Evolutionary conservation across 2,329 filamentous ascomycete genomes (phyloP), one percentile per base, ranked within the genome.

Genomic region (Didymosphaeria variabile): DNA sequence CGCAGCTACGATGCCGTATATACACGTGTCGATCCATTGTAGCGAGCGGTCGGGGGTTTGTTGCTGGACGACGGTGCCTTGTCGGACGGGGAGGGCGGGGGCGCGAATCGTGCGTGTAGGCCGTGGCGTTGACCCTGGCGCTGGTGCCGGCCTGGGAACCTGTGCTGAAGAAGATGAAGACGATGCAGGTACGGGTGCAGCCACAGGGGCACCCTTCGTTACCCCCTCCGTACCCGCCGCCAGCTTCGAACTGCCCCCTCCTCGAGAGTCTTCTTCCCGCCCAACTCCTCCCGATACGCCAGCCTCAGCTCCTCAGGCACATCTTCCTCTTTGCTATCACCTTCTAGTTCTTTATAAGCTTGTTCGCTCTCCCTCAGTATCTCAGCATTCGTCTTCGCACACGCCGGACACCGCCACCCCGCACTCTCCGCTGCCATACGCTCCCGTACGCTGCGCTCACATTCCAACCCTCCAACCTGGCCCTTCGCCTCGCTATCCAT

Each of bases 401-500:
- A 98, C 0, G 82, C 84, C 0, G 83, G 74, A 78, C 95, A 98
- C 56, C 80, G 86, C 85, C 89, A 97, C 0, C 68, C 73, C 0
- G 79, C 78, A 62, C 89, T 93, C 71, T 90, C 87, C 50, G 75
- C 81, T 5, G 95, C 95, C 70, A 95, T 86, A 49, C 86, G 82
- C 70, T 85, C 85, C 57, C 94, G 83, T 54, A 91, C 87, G 5
- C 83, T 65, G 19, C 67, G 88, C 29, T 82, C 87, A 3, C 90
- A 90, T 67, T 97, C 94, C 70, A 98, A 83, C 0, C 95, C 95
- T 13, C 95, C 95, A 1, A 99, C 83, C 81, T 98, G 95, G 0
- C 95, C 95, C 69, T 87, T 88, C 9, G 91, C 89, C 68, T 94
- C 92, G 3, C 91, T 94, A 77, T 96, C 93, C 93, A 99, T 98